Conservation (phyloP, 2,329 filamentous ascomycete genomes). For the Fusarium oxysporum region DNA sequence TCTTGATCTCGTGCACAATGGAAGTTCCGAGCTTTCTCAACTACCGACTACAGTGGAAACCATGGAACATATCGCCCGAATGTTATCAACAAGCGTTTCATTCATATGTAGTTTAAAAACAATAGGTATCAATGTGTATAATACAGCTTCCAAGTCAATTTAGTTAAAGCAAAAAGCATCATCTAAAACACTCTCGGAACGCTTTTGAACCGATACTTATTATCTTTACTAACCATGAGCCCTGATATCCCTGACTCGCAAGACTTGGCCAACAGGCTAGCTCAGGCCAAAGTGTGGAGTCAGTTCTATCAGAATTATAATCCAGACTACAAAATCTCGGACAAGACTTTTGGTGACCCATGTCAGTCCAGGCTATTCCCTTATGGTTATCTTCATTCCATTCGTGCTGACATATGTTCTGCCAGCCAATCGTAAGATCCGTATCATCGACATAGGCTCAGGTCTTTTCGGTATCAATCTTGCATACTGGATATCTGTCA, state of each 20-base stretch:
- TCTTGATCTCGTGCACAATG: not conserved
- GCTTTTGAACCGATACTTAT: not conserved
- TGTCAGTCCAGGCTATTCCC: not conserved
- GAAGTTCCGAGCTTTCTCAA: not conserved
- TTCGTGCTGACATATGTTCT: not conserved
- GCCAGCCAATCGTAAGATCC: not conserved
- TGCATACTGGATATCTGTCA: not conserved
- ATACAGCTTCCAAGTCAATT: not conserved
- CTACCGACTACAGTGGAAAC: not conserved
- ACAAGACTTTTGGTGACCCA: not conserved
- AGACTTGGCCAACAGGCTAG: not conserved
- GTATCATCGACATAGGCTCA: rapidly evolving
- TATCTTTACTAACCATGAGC: not conserved
- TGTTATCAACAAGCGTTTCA: rapidly evolving
- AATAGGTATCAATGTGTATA: rapidly evolving
- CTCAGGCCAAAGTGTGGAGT: not conserved
- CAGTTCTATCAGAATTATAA: not conserved
- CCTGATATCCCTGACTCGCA: not conserved
- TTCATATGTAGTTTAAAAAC: rapidly evolving
- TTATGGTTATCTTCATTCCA: rapidly evolving
- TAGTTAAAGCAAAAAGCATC: not conserved
- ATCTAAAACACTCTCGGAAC: not conserved
- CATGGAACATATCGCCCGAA: rapidly evolving
- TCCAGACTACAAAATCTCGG: not conserved
- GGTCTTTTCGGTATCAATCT: not conserved